Evolutionary conservation across 176 grass and related monocot species (phyloP).

Genomic region (Chrysopogon serrulatus): DNA sequence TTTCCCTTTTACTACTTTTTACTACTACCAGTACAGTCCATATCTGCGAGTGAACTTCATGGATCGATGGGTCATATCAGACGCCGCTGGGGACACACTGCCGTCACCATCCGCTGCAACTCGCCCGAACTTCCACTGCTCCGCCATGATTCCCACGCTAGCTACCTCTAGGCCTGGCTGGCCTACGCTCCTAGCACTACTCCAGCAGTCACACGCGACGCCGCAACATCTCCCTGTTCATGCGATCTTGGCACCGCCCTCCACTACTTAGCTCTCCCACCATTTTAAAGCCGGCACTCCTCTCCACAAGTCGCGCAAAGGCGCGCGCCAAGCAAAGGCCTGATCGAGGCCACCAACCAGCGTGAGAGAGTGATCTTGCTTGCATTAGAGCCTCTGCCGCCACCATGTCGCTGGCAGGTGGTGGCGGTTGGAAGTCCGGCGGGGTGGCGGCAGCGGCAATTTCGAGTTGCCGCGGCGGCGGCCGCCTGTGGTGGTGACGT

Average conservation of each 20-base stretch:
- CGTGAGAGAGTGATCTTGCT: not conserved
- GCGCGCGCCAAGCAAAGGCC: no score
- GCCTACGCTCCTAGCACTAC: not conserved
- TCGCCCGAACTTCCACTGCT: conserved; percentile 18
- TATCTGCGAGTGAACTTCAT: not conserved
- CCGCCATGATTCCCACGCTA: conserved; percentile 3
- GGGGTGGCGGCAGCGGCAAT: not conserved
- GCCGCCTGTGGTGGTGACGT: conserved; percentile 50
- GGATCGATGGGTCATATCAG: conserved; percentile 16
- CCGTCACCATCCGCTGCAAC: not conserved
- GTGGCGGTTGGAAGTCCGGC: not conserved
- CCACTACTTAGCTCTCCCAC: not conserved
- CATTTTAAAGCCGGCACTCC: not conserved
- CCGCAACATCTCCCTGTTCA: not conserved
- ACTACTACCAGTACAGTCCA: not conserved
- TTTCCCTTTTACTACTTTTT: no score
- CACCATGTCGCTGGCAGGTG: conserved; percentile 3
- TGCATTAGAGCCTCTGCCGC: not conserved
- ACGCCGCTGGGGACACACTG: not conserved
- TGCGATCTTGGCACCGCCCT: not conserved
- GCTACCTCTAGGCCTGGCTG: not conserved
- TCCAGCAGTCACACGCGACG: not conserved
- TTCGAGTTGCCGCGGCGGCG: conserved; percentile 32
- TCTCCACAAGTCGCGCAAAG: not conserved
- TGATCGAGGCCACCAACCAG: no score